A percentile compares a stretch with the other conserved stretches of the same genome.
Evolutionary conservation across 306 rosid species (phyloP).

Genomic region (Cicer yamashitae): DNA sequence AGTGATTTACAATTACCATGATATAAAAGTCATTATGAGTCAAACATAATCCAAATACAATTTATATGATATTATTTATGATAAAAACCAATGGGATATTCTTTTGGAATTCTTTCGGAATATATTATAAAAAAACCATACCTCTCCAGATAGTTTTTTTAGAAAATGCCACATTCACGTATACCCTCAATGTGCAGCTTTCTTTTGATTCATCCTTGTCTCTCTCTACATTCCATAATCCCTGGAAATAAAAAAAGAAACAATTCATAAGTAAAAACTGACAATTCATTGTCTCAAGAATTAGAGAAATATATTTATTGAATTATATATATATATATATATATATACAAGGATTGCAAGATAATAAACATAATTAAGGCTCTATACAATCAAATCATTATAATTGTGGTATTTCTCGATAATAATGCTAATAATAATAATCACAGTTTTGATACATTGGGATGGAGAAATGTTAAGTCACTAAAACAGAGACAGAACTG

Average conservation of each 20-base stretch:
- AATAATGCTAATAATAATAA: too few relatives aligned
- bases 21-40: background rate
- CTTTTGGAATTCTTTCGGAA: background rate
- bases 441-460: too few relatives aligned
- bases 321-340: too few relatives aligned
- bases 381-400: too few relatives aligned
- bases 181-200: constrained; percentile 65
- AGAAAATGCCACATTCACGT: constrained; percentile 80
- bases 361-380: too few relatives aligned
- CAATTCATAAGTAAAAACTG: constrained; percentile 17
- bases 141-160: constrained; percentile 90
- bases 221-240: constrained; percentile 75
- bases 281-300: background rate
- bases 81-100: constrained; percentile 32
- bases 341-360: too few relatives aligned
- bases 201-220: constrained; percentile 63
- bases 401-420: too few relatives aligned
- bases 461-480: background rate
- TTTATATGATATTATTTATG: background rate
- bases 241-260: constrained; percentile 56
- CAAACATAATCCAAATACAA: constrained; percentile 28
- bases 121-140: constrained; percentile 41
- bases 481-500: constrained; percentile 11
- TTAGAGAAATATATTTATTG: too few relatives aligned
- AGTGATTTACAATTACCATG: background rate